phyloP scores from a whole-genome alignment of 306 rosid genomes.

The Ceratonia siliqua region DNA sequence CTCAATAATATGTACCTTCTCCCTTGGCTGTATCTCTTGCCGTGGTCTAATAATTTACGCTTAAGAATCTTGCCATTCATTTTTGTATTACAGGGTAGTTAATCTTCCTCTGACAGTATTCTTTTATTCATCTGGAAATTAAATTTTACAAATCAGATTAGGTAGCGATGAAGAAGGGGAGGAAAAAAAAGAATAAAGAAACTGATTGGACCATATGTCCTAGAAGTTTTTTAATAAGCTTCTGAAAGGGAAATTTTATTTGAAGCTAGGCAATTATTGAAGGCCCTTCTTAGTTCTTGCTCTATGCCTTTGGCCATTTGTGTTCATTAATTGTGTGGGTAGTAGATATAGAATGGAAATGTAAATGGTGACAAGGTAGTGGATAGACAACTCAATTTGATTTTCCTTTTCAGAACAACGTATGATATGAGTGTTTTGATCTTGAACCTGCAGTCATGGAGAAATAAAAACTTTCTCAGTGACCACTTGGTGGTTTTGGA shows the following conservation, averaged over 20 bases:
- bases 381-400: not conserved
- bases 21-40: slow-evolving; percentile 55
- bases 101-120: slow-evolving; percentile 37
- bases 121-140: slow-evolving; percentile 25
- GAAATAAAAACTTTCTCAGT: slow-evolving; percentile 35
- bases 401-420: not conserved
- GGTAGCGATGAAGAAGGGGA: slow-evolving; percentile 18
- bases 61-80: slow-evolving; percentile 7
- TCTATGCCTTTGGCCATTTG: not conserved
- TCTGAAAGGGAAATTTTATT: not conserved
- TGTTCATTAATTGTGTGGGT: not conserved
- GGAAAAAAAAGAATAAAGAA: too few relatives aligned
- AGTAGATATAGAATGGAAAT: not conserved
- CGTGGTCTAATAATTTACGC: slow-evolving; percentile 18
- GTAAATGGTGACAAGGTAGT: not conserved
- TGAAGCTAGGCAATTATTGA: not conserved
- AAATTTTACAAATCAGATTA: slow-evolving; percentile 41
- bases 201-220: not conserved
- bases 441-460: slow-evolving; percentile 33
- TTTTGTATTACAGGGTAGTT: slow-evolving; percentile 42
- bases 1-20: slow-evolving; percentile 61
- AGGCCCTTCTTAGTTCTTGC: not conserved
- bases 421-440: not conserved
- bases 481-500: slow-evolving; percentile 38
- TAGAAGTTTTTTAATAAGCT: not conserved